Evolutionary conservation across 192 early-diverging fungal genomes (phyloP).

Genomic region (Pilobolus umbonatus): DNA sequence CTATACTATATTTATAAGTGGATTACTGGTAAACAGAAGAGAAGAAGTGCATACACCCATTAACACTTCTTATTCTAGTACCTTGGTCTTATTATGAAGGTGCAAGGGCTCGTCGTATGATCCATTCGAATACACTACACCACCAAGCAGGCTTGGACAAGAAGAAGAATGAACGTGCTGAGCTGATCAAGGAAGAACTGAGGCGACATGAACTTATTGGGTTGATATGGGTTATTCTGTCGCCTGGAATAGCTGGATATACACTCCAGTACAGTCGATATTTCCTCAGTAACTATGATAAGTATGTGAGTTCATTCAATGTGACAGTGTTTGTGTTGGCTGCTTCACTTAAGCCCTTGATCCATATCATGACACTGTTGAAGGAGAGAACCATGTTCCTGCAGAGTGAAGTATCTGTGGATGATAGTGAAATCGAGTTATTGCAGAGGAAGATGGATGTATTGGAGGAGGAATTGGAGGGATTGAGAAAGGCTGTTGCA

Average conservation of each 20-base stretch:
- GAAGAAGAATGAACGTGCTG: conserved; percentile 15
- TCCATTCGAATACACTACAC: not conserved
- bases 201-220: conserved; percentile 46
- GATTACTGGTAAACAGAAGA: conserved; percentile 58
- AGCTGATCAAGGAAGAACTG: conserved; percentile 37
- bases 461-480: conserved; percentile 46
- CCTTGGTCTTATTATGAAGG: conserved; percentile 58
- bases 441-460: conserved; percentile 41
- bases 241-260: conserved; percentile 52
- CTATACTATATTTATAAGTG: conserved; percentile 56
- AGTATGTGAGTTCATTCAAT: conserved; percentile 53
- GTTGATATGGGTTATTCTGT: conserved; percentile 43
- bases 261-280: conserved; percentile 47
- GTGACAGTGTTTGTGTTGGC: conserved; percentile 56
- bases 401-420: conserved; percentile 48
- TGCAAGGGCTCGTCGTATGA: conserved; percentile 42
- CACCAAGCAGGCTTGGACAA: conserved; percentile 4
- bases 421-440: conserved; percentile 43
- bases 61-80: conserved; percentile 31
- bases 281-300: conserved; percentile 52
- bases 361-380: conserved; percentile 44
- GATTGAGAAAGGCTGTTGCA: conserved; percentile 48
- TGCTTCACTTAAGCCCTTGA: conserved; percentile 46
- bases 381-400: conserved; percentile 47
- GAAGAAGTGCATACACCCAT: not conserved